Conservation (phyloP, 176 grass and related monocot genomes). For the Ampelocalamus luodianensis region DNA sequence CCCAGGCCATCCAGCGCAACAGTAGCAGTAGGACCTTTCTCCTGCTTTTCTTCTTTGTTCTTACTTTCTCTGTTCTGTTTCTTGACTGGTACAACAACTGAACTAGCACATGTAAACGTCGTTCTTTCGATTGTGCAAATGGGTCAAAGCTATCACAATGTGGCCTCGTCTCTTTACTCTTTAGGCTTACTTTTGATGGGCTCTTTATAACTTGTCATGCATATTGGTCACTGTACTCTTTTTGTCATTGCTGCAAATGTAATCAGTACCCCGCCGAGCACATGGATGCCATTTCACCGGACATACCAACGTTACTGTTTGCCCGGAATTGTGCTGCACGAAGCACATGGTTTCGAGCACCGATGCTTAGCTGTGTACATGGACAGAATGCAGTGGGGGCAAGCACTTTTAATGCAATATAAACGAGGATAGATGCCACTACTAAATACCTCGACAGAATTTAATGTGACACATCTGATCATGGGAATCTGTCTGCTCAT, state of each 20-base stretch:
- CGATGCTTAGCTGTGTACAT: not conserved
- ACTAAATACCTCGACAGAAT: not conserved
- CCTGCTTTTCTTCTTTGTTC: slow-evolving; percentile 96
- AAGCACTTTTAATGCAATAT: not conserved
- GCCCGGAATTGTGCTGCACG: not conserved
- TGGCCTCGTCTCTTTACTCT: not conserved
- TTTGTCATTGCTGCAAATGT: slow-evolving; percentile 11
- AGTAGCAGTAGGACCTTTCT: slow-evolving; percentile 96
- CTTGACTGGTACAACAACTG: slow-evolving; percentile 87
- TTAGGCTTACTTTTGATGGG: not conserved
- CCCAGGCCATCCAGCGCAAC: slow-evolving; percentile 88
- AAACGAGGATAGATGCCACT: not conserved
- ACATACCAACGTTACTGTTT: slow-evolving; percentile 1
- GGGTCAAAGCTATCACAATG: not conserved
- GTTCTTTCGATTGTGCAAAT: not conserved
- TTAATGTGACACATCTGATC: not conserved
- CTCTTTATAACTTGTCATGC: not conserved
- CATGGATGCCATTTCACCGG: not conserved
- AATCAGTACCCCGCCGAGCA: not conserved
- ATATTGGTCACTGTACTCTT: not conserved
- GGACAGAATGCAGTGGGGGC: not conserved
- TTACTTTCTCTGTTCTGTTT: slow-evolving; percentile 86
- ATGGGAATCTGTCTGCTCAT: not conserved
- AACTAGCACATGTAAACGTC: slow-evolving; percentile 19
- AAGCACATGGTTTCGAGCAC: not conserved